Evolutionary conservation across 2,329 filamentous ascomycete genomes (phyloP), one percentile per base, ranked within the genome.

Genomic region (Tolypocladium endophyticum): DNA sequence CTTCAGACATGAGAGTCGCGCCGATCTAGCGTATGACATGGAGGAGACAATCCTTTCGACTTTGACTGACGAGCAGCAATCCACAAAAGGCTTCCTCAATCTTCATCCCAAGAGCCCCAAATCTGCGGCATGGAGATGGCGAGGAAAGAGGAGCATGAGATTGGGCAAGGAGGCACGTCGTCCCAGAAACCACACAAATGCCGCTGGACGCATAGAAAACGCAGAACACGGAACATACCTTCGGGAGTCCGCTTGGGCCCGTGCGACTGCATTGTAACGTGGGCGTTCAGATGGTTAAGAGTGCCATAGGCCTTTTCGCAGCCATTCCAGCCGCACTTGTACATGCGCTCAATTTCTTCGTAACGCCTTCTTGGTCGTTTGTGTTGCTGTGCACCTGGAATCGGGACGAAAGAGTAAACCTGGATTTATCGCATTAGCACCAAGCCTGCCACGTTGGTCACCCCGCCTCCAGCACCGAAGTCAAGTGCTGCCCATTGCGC

Each of bases 341-440:
- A 97, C 94, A 99, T 97, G 71, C 94, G 87, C 79, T 99, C 94
- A 68, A 99, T 99, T 73, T 99, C 94, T 75, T 99, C 94, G 69
- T 97, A 99, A 58, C 94, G 86, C 68, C 94, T 83, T 64, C 94
- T 85, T 16, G 94, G 94, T 61, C 94, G 86, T 79, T 99, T 99
- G 74, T 97, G 93, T 73, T 99, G 94, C 72, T 97, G 92, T 16
- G 93, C 91, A 64, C 94, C 94, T 2, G 94, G 94, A 69, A 97
- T 97, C 0, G 94, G 93, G 38, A 97, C 94, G 70, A 99, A 97
- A 0, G 92, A 97, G 73, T 97, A 97, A 47, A 99, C 93, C 83
- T 97, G 82, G n/a, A 64, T 64, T 36, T 20, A 8, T 20, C 23
- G 43, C 20, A 30, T 62, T 54, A 62, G 60, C 55, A 41, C 53